A percentile compares a stretch with the other conserved stretches of the same genome.
phyloP scores from a whole-genome alignment of 345 rosid species.

The Populus alba region DNA sequence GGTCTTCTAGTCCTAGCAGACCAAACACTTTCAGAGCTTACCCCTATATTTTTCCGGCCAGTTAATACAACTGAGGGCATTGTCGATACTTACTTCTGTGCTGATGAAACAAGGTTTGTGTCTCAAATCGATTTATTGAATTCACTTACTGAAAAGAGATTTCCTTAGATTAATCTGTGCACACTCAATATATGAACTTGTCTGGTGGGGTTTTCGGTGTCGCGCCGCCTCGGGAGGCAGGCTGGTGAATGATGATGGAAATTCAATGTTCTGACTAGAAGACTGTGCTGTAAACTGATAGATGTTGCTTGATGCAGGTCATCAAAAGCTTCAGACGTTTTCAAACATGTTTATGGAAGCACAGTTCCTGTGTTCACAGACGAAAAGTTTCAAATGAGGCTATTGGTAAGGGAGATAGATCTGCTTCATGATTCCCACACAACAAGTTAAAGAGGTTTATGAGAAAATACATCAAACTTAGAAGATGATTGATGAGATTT shows the following conservation, averaged over 20 bases:
- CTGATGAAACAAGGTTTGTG: slow-evolving; percentile 69
- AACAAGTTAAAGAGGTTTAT: background rate
- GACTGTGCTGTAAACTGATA: background rate
- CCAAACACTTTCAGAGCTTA: slow-evolving; percentile 62
- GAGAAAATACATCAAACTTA: too few relatives aligned
- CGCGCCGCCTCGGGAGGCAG: too few relatives aligned
- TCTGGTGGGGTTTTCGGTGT: too few relatives aligned
- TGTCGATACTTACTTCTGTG: slow-evolving; percentile 54
- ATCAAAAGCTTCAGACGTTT: slow-evolving; percentile 58
- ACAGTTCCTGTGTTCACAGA: slow-evolving; percentile 61
- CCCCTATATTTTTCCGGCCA: slow-evolving; percentile 68
- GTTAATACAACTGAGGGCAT: slow-evolving; percentile 33
- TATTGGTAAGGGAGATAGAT: slow-evolving; percentile 47
- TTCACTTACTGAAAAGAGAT: too few relatives aligned
- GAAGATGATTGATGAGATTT: background rate
- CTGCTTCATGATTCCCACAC: background rate
- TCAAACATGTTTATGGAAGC: slow-evolving; percentile 58
- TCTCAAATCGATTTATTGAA: background rate
- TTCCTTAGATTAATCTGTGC: background rate
- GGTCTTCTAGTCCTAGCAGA: slow-evolving; percentile 71
- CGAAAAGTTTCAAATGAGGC: slow-evolving; percentile 65
- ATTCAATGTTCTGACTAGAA: background rate
- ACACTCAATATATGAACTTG: too few relatives aligned
- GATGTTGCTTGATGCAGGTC: slow-evolving; percentile 49
- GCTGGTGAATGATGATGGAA: too few relatives aligned